A percentile compares a stretch with the other conserved stretches of the same genome.
Conservation (phyloP, 441 rosid species). For the Isatis lusitanica region DNA sequence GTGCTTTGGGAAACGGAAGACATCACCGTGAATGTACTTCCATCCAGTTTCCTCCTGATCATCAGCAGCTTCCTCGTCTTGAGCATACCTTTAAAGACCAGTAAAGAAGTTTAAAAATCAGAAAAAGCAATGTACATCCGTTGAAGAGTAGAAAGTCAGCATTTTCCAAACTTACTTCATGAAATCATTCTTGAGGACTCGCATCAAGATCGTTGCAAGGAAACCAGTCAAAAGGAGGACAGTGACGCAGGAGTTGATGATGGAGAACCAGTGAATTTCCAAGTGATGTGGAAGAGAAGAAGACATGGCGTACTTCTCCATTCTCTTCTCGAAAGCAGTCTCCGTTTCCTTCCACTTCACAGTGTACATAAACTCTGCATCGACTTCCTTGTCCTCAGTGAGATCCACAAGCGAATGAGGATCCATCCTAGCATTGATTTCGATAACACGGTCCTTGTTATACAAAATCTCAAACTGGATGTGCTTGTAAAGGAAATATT, state of each 20-base stretch:
- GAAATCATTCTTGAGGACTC: conserved; percentile 84
- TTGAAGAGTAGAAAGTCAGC: not conserved
- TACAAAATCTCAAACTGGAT: conserved; percentile 65
- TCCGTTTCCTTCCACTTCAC: conserved; percentile 88
- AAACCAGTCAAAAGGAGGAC: conserved; percentile 86
- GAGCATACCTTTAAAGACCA: conserved; percentile 54
- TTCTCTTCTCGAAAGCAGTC: conserved; percentile 71
- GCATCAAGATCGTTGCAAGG: conserved; percentile 88
- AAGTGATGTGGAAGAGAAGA: conserved; percentile 81
- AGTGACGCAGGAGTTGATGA: conserved; percentile 76
- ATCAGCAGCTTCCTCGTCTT: conserved; percentile 86
- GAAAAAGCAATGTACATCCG: not conserved
- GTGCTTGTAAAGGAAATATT: conserved; percentile 71
- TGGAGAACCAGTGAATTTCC: conserved; percentile 88
- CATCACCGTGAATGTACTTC: conserved; percentile 90
- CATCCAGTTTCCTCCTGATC: conserved; percentile 95
- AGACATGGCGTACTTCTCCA: conserved; percentile 79
- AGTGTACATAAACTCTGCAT: conserved; percentile 71
- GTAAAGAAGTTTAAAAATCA: not conserved
- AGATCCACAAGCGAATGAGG: conserved; percentile 64
- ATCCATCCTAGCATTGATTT: conserved; percentile 61
- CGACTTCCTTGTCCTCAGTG: conserved; percentile 68
- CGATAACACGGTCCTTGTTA: conserved; percentile 78
- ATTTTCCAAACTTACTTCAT: conserved; percentile 54
- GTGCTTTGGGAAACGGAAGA: conserved; percentile 69